Evolutionary conservation across 2,329 filamentous ascomycete species (phyloP).

Genomic region (Aspergillus fijiensis): DNA sequence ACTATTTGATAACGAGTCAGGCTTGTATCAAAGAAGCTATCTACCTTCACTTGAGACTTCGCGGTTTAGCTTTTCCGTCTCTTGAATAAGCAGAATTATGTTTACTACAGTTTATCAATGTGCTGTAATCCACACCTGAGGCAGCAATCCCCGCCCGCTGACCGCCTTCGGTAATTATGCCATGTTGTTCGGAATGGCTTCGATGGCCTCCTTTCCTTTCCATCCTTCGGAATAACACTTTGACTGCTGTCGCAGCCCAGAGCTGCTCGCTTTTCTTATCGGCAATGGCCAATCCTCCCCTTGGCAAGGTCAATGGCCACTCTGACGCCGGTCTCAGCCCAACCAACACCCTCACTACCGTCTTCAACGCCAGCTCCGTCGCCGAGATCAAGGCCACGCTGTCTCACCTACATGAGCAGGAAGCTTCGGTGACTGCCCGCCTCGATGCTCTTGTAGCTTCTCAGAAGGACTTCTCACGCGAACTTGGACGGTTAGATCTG

Average conservation of each 20-base stretch:
- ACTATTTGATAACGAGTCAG: too few species aligned
- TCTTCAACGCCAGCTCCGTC: conserved; percentile 71
- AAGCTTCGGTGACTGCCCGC: conserved; percentile 69
- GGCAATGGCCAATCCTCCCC: conserved; percentile 23
- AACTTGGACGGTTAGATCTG: conserved; percentile 83
- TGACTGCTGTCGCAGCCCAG: neutral
- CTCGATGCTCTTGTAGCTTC: conserved; percentile 76
- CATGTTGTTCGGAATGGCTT: neutral
- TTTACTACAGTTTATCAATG: too few species aligned
- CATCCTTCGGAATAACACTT: neutral
- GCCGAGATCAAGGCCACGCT: conserved; percentile 79
- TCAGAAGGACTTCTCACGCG: conserved; percentile 81
- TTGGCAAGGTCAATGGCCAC: conserved; percentile 29
- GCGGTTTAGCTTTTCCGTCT: too few species aligned
- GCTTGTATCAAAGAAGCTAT: too few species aligned
- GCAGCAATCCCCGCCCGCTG: neutral
- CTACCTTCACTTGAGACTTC: too few species aligned
- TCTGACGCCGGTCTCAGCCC: conserved; percentile 7
- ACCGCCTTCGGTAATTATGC: neutral
- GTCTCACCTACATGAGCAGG: conserved; percentile 70
- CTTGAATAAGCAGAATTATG: too few species aligned
- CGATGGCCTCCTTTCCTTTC: neutral
- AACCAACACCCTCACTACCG: conserved; percentile 31
- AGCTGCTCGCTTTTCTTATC: neutral
- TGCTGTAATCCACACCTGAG: too few species aligned